Evolutionary conservation across 208 protist genomes (phyloP).

Genomic region (Leishmania martiniquensis): DNA sequence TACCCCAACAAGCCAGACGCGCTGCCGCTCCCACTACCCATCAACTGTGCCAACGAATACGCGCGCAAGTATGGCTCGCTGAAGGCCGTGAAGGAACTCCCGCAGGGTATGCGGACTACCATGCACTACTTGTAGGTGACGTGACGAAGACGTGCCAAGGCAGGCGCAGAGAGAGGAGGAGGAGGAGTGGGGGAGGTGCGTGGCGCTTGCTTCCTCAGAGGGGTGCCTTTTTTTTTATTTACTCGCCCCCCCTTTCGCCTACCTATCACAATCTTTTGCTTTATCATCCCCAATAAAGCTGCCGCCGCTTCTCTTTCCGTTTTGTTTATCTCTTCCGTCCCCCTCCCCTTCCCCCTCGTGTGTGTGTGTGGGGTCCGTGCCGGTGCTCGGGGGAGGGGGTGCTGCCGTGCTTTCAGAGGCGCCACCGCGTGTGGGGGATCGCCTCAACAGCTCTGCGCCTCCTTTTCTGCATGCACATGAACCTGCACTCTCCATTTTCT

Average conservation of each 20-base stretch:
- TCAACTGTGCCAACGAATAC: conserved; percentile 70
- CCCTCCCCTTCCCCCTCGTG: too few relatives aligned
- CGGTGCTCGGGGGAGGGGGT: too few relatives aligned
- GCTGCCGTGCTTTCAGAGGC: too few relatives aligned
- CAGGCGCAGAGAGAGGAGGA: conserved; percentile 1
- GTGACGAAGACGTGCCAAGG: background rate
- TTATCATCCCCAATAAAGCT: too few relatives aligned
- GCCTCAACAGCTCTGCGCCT: too few relatives aligned
- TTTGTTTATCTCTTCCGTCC: too few relatives aligned
- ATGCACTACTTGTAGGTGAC: conserved; percentile 65
- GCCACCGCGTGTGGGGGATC: too few relatives aligned
- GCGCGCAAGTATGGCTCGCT: conserved; percentile 47
- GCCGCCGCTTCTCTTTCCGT: too few relatives aligned
- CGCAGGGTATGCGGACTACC: conserved; percentile 29
- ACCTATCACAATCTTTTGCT: too few relatives aligned
- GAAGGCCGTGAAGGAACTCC: conserved; percentile 31
- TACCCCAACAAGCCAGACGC: conserved; percentile 74
- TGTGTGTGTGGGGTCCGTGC: too few relatives aligned
- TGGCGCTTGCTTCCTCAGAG: background rate
- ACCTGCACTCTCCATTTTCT: background rate
- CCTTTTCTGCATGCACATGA: too few relatives aligned
- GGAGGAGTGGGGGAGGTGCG: background rate
- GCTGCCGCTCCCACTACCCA: conserved; percentile 58
- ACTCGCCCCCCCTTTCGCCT: too few relatives aligned
- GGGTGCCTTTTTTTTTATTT: background rate